Conservation (phyloP, 768 basidiomycete species). For the Boletus pseudo-olivaceus region DNA sequence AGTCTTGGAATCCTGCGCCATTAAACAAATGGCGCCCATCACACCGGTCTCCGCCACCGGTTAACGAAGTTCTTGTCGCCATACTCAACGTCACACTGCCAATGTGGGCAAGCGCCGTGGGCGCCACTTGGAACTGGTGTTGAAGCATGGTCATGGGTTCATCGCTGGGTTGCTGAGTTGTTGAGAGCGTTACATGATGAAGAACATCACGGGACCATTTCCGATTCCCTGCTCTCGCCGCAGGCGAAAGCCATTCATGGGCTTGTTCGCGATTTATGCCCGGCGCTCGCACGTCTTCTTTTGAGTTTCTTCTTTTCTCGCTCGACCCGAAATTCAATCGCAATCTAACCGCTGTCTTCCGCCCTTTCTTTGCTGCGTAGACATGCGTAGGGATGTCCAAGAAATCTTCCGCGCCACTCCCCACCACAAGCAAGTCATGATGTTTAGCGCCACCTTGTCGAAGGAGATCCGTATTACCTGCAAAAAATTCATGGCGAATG, state of each 20-base stretch:
- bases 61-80: constrained; percentile 36
- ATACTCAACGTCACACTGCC: constrained; percentile 37
- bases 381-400: constrained; percentile 99
- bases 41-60: constrained; percentile 32
- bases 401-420: constrained; percentile 99
- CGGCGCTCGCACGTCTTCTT: constrained; percentile 21
- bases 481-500: constrained; percentile 99
- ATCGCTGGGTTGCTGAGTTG: constrained; percentile 36
- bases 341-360: constrained; percentile 61
- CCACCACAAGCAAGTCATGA: constrained; percentile 99
- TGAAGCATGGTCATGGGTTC: constrained; percentile 38
- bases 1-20: constrained; percentile 37
- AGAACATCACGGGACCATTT: constrained; percentile 33
- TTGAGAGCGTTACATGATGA: constrained; percentile 33
- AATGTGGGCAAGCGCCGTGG: constrained; percentile 37
- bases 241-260: constrained; percentile 17
- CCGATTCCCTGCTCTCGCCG: constrained; percentile 36
- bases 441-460: constrained; percentile 98
- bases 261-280: constrained; percentile 7
- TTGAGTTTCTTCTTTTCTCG: constrained; percentile 51
- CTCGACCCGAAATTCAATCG: constrained; percentile 46
- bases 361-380: constrained; percentile 57
- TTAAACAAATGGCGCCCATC: constrained; percentile 47
- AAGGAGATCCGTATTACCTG: constrained; percentile 97
- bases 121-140: constrained; percentile 38